Percentiles rank a stretch among this genome's conserved stretches.
Evolutionary conservation across 768 basidiomycete species (phyloP).

Genomic region (Lactarius quietus): DNA sequence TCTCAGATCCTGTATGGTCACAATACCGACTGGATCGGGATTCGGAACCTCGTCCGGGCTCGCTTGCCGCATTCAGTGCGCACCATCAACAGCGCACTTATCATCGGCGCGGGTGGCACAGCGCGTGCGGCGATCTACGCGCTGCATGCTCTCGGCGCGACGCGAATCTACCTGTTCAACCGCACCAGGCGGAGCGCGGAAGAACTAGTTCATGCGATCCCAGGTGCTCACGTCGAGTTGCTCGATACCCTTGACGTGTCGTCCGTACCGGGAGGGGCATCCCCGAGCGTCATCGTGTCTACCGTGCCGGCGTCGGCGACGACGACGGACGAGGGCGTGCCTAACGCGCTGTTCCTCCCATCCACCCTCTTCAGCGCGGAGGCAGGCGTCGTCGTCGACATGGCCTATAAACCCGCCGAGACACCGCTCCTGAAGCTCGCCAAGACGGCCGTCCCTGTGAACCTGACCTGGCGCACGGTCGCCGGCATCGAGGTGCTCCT

Average conservation of each 20-base stretch:
- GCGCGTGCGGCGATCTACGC: constrained; percentile 94
- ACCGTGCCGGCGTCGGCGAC: constrained; percentile 78
- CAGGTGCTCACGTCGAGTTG: constrained; percentile 54
- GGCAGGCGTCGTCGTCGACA: constrained; percentile 83
- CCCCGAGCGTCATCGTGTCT: constrained; percentile 77
- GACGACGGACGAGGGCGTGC: constrained; percentile 35
- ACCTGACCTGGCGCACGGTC: constrained; percentile 61
- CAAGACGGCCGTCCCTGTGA: constrained; percentile 35
- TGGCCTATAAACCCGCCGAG: constrained; percentile 88
- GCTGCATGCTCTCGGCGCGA: constrained; percentile 61
- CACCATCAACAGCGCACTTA: constrained; percentile 55
- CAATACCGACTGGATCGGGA: constrained; percentile 96
- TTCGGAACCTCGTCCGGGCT: constrained; percentile 52
- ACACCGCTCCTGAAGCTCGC: constrained; percentile 80
- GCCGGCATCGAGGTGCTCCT: constrained; percentile 80
- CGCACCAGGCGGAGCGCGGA: constrained; percentile 74
- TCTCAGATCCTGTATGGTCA: constrained; percentile 70
- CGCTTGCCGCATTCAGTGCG: constrained; percentile 38
- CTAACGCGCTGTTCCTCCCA: constrained; percentile 49
- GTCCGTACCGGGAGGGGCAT: too few species aligned
- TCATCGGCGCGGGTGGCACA: constrained; percentile 95
- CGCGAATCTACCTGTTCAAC: constrained; percentile 82
- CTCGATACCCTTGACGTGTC: constrained; percentile 56
- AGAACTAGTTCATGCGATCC: constrained; percentile 64
- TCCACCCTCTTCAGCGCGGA: constrained; percentile 50